Base-by-base conservation (phyloP, 2,329 filamentous ascomycete genomes). In the Lasiodiplodia hormozganensis region DNA sequence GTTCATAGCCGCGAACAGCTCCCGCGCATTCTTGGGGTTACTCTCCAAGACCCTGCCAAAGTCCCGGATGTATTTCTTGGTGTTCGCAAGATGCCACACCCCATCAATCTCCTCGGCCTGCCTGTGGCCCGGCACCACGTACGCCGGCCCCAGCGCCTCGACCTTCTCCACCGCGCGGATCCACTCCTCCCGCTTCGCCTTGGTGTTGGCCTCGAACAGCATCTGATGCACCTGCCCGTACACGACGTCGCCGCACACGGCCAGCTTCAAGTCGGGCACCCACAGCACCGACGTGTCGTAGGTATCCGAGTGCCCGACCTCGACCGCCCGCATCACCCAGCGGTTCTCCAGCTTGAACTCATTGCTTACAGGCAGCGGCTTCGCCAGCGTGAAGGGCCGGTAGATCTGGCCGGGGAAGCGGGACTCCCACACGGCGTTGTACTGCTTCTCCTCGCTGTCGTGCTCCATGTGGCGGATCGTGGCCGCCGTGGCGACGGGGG, bases 151-250 rank as follows among this genome's bases (percentile, higher is more conserved):
- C n/a, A 80, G 68, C 0, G 74, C 70, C 40, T 75, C 74, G 16
- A 82, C 73, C 18, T 68, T 76, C 25, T 77, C 75, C 1, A 82
- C 69, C 2, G 75, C 73, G 0, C 67, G 40, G 5, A 81, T 73
- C 80, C 80, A 82, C 14, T 74, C 72, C 10, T 72, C 66, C 0
- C 79, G 71, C 65, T 76, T 74, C 1, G 72, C 72, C 2, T 72
- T 67, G 1, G 77, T 82, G 52, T 76, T 76, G 0, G 76, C 74
- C 62, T 82, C 80, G 3, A 70, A 73, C 1, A 82, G 72, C 70
- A 75, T 77, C 70, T 79, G 78, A 56, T 81, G 77, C 5, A 76
- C 73, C 25, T 79, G 72, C 0, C 78, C 78, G 65, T 82, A 82
- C 0, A 81, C 77, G 25, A 77, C 76, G 68, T 83, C 81, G 1